Base-by-base conservation (phyloP, 2,329 filamentous ascomycete species). In the Blastomyces percursus region DNA sequence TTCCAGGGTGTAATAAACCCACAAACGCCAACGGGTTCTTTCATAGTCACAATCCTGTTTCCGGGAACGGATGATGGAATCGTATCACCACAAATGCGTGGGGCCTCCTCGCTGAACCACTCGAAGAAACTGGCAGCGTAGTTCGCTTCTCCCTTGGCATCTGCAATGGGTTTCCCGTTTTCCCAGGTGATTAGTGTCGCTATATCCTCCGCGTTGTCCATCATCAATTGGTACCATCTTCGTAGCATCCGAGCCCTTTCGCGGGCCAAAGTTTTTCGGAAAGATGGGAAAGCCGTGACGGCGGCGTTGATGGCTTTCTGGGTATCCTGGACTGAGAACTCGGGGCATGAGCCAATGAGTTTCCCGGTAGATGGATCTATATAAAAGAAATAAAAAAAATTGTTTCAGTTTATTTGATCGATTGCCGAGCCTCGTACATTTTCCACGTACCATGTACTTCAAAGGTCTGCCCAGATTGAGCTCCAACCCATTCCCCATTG, bases 401-500 rank as follows among this genome's bases (percentile, higher is more conserved):
- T 11, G 51, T 50, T 42, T 62, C 16, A 61, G 46, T 40, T 38
- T 55, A 48, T 27, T 44, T 46, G 5, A 38, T n/a, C 38, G 42
- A 42, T 21, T 35, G 30, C 9, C 24, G 11, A 14, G 32, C 27
- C 16, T 12, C 12, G 32, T 60, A 35, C 50, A 19, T 19, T 24
- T 12, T 19, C 16, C 21, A 46, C 19, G n/a, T 51, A 87, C 86
- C 88, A 66, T 84, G 81, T 64, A 96, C 90, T 73, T 94, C 87
- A 75, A 97, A 99, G 55, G 91, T 96, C 82, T 95, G 86, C 72
- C 91, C 90, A 0, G 91, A 96, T 71, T 86, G 84, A 69, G 93
- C 90, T 69, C 83, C 82, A 65, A 95, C 84, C 90, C 92, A 99
- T 82, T 96, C 84, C 71, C 94, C 94, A 74, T 99, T 93, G 71